These are phyloP conservation scores for Gliomastix tumulicola DNA, from an alignment of 2,329 filamentous ascomycete species.

Conservation along the genomic window DNA sequence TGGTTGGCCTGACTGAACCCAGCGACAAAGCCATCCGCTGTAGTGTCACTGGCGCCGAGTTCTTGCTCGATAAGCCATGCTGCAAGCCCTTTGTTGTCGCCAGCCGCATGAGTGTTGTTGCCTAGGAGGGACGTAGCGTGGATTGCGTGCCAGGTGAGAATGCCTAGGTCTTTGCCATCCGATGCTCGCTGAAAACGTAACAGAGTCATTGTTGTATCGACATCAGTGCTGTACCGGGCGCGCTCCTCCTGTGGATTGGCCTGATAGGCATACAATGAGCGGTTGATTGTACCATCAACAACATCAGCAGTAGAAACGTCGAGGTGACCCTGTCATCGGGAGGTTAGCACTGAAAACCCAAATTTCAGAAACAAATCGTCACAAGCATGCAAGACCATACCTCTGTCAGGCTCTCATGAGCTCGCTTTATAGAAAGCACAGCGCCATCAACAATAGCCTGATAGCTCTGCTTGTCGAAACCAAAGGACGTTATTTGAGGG, in stretches of 20 bases:
- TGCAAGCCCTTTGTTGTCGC: conserved; percentile 96
- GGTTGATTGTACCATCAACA: conserved; percentile 75
- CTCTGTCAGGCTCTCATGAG: conserved; percentile 53
- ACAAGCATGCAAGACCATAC: no score
- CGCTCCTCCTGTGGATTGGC: conserved; percentile 77
- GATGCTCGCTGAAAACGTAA: conserved; percentile 69
- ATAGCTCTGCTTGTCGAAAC: conserved; percentile 83
- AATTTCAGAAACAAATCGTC: no score
- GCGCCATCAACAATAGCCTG: conserved; percentile 83
- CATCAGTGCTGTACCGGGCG: conserved; percentile 50
- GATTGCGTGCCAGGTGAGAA: conserved; percentile 86
- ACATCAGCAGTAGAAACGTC: conserved; percentile 65
- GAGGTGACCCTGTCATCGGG: conserved; percentile 51
- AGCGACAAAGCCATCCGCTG: conserved; percentile 68
- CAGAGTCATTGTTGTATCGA: conserved; percentile 61
- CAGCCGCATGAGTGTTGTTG: conserved; percentile 85
- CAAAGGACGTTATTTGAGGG: conserved; percentile 81
- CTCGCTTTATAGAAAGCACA: conserved; percentile 71
- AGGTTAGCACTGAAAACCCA: no score
- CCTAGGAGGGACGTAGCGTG: conserved; percentile 87
- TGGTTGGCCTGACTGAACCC: conserved; percentile 91
- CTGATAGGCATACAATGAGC: conserved; percentile 81
- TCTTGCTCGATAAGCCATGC: conserved; percentile 76
- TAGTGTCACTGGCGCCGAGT: conserved; percentile 43
- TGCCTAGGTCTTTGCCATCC: conserved; percentile 69